Percentiles rank a stretch among this genome's conserved stretches.
Conservation (phyloP, 2,329 filamentous ascomycete species). For the Sporothrix pallida region DNA sequence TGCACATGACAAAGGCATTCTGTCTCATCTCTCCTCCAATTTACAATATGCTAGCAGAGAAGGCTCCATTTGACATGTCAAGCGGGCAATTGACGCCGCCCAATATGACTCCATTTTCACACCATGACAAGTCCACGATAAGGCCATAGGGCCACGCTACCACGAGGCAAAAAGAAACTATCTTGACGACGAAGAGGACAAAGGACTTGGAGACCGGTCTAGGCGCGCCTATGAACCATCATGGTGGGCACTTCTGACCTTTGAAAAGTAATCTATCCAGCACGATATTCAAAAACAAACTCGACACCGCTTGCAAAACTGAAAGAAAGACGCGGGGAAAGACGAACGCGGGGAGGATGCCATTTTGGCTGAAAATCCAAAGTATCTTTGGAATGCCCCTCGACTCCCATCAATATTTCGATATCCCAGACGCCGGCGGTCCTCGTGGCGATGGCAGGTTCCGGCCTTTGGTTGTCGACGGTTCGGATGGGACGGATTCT, state of each 20-base stretch:
- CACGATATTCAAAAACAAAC: background rate
- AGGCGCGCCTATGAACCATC: background rate
- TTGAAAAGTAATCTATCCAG: background rate
- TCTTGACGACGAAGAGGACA: background rate
- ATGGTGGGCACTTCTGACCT: slow-evolving; percentile 1
- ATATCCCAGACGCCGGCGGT: background rate
- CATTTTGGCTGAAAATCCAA: background rate
- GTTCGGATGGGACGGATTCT: background rate
- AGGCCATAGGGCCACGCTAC: slow-evolving; percentile 2
- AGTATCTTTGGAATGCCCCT: background rate
- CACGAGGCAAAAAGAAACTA: background rate
- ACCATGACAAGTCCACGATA: background rate
- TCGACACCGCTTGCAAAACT: background rate
- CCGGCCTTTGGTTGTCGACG: background rate
- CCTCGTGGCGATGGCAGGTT: background rate
- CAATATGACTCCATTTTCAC: background rate
- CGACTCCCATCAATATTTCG: background rate
- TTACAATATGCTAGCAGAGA: too few species aligned
- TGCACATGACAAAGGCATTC: background rate
- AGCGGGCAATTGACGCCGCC: background rate
- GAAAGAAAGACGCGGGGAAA: background rate
- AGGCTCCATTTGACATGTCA: background rate
- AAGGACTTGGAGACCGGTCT: background rate
- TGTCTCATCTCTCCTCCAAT: background rate
- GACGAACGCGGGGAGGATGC: background rate